Conservation (phyloP, 208 protist species). For the Leishmania arabica region DNA sequence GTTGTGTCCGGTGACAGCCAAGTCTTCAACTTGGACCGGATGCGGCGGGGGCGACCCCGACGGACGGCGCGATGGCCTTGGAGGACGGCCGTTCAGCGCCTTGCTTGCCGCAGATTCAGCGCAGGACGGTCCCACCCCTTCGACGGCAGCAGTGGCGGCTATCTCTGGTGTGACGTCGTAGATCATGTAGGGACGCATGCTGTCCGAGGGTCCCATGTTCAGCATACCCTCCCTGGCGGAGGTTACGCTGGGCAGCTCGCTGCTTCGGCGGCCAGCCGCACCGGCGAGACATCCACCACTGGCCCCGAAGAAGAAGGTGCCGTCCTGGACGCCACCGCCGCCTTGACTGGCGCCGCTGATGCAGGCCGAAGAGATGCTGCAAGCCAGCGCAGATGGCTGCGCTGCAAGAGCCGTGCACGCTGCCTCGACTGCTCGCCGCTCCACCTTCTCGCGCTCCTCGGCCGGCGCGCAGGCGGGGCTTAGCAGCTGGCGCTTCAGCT, state of each 20-base stretch:
- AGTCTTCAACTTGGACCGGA: not conserved
- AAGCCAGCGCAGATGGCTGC: slow-evolving; percentile 7
- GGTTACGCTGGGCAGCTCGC: not conserved
- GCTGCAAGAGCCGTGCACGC: slow-evolving; percentile 20
- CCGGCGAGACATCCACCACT: slow-evolving; percentile 13
- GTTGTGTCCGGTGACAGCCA: not conserved
- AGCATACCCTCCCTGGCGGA: not conserved
- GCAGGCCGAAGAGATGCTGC: slow-evolving; percentile 16
- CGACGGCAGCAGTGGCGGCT: not conserved
- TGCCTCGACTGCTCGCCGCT: slow-evolving; percentile 17
- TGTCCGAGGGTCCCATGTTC: slow-evolving; percentile 35
- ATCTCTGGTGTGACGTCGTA: slow-evolving; percentile 25
- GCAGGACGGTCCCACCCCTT: not conserved
- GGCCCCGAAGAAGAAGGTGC: slow-evolving; percentile 32
- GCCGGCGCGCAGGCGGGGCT: slow-evolving; percentile 44
- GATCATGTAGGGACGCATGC: slow-evolving; percentile 51
- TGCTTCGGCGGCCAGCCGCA: not conserved
- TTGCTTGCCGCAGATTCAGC: not conserved
- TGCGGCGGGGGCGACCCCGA: slow-evolving; percentile 1
- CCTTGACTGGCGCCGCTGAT: slow-evolving; percentile 1
- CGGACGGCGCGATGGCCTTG: not conserved
- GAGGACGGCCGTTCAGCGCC: not conserved
- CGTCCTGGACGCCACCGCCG: slow-evolving; percentile 13
- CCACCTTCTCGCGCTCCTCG: slow-evolving; percentile 39
- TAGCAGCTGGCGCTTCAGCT: slow-evolving; percentile 25